phyloP scores from a whole-genome alignment of 768 basidiomycete species.

The Amanita pallidorosea region DNA sequence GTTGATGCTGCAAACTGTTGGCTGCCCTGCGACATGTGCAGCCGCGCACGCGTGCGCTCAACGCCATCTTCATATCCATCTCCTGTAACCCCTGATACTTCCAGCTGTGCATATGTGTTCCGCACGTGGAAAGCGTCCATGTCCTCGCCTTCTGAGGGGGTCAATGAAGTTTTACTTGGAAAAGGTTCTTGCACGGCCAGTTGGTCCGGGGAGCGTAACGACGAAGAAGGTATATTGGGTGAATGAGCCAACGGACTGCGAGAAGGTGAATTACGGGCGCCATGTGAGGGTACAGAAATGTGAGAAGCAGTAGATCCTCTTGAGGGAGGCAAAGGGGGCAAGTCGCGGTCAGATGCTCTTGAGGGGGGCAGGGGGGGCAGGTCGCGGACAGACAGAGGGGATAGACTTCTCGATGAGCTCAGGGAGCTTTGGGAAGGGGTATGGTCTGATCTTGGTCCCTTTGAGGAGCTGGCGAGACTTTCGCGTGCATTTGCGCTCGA shows the following conservation, averaged over 20 bases:
- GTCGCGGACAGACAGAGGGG: slow-evolving; percentile 14
- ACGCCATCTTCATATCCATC: slow-evolving; percentile 93
- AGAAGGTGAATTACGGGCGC: background rate
- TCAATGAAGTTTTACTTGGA: slow-evolving; percentile 47
- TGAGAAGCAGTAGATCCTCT: slow-evolving; percentile 1
- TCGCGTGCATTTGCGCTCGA: slow-evolving; percentile 14
- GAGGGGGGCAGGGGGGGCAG: slow-evolving; percentile 24
- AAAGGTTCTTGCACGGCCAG: slow-evolving; percentile 4
- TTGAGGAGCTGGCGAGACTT: slow-evolving; percentile 12
- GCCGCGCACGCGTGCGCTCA: slow-evolving; percentile 79
- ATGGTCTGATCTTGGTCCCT: slow-evolving; percentile 15
- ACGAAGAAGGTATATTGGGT: background rate
- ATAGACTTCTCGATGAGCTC: slow-evolving; percentile 21
- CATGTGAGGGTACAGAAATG: background rate
- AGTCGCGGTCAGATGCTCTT: slow-evolving; percentile 14
- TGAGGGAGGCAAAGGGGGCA: slow-evolving; percentile 23
- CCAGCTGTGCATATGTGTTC: slow-evolving; percentile 84
- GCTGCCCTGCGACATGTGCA: slow-evolving; percentile 42
- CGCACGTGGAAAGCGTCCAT: slow-evolving; percentile 75
- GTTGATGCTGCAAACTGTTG: slow-evolving; percentile 49
- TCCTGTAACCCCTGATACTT: slow-evolving; percentile 81
- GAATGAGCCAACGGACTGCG: background rate
- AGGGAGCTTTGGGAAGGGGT: slow-evolving; percentile 19
- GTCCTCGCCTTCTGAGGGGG: slow-evolving; percentile 73
- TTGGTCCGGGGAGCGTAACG: background rate